Conservation (phyloP, 2,329 filamentous ascomycete genomes). For the Trichoderma gracile region DNA sequence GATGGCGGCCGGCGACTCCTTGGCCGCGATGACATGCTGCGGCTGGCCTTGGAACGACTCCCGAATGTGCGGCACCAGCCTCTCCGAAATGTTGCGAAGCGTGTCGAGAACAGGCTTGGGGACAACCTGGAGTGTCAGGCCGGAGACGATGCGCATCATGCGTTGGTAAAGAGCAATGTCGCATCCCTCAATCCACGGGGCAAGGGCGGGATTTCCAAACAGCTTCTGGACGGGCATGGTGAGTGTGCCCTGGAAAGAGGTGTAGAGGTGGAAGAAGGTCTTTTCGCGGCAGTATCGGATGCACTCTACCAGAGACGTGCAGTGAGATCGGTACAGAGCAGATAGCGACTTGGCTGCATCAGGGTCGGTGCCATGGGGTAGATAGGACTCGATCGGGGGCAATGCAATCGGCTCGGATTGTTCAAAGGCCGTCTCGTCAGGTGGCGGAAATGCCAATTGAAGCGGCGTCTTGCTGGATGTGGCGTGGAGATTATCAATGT, state of each 20-base stretch:
- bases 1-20: constrained; percentile 82
- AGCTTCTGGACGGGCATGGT: constrained; percentile 96
- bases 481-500: constrained; percentile 59
- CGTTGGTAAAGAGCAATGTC: constrained; percentile 96
- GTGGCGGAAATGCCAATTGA: constrained; percentile 61
- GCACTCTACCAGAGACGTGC: constrained; percentile 91
- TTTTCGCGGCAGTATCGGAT: constrained; percentile 97
- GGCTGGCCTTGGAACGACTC: constrained; percentile 85
- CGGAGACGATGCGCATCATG: constrained; percentile 89
- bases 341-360: constrained; percentile 84
- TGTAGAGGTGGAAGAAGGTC: constrained; percentile 92
- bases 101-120: constrained; percentile 86
- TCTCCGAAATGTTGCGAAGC: constrained; percentile 80
- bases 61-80: constrained; percentile 76
- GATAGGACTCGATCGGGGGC: constrained; percentile 81
- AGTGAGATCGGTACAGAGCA: constrained; percentile 90
- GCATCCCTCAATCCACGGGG: constrained; percentile 92
- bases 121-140: constrained; percentile 87
- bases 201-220: constrained; percentile 76
- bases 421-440: constrained; percentile 51
- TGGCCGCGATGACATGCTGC: constrained; percentile 79
- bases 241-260: constrained; percentile 91
- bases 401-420: constrained; percentile 73
- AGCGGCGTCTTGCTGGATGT: constrained; percentile 59
- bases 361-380: constrained; percentile 78